phyloP scores from a whole-genome alignment of 2,329 filamentous ascomycete species.

The Phialocephala subalpina region DNA sequence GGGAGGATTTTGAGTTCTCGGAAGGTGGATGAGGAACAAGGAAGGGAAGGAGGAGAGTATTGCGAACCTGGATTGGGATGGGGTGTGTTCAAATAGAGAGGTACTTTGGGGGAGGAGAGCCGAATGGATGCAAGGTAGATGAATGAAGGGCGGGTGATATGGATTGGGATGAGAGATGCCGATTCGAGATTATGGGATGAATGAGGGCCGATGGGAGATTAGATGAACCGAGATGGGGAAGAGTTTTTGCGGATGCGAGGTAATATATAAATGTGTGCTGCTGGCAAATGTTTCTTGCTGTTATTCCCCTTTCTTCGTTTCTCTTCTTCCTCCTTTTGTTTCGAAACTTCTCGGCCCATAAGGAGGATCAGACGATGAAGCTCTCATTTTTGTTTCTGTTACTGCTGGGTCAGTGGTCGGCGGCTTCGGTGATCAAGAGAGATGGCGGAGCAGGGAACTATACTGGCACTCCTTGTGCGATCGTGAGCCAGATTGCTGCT shows the following conservation, averaged over 20 bases:
- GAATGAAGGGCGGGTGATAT: not conserved
- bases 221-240: not conserved
- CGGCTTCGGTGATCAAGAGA: conserved; percentile 1
- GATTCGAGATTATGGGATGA: conserved; percentile 3
- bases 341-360: not conserved
- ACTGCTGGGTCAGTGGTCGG: not conserved
- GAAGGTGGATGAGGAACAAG: not conserved
- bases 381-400: not conserved
- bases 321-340: not conserved
- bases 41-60: not conserved
- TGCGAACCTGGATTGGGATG: not conserved
- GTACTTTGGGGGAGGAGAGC: not conserved
- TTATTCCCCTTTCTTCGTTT: not conserved
- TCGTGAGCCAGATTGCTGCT: conserved; percentile 28
- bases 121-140: not conserved
- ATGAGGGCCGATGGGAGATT: not conserved
- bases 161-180: conserved; percentile 5
- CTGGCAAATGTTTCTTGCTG: not conserved
- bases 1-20: not conserved
- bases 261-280: conserved; percentile 4
- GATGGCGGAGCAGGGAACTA: conserved; percentile 9
- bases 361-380: not conserved
- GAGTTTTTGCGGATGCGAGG: not conserved
- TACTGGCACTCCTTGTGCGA: conserved; percentile 21
- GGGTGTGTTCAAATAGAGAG: not conserved